A percentile compares a stretch with the other conserved stretches of the same genome.
Conservation (phyloP, 139 green algal species). For the Trebouxia sp. region DNA sequence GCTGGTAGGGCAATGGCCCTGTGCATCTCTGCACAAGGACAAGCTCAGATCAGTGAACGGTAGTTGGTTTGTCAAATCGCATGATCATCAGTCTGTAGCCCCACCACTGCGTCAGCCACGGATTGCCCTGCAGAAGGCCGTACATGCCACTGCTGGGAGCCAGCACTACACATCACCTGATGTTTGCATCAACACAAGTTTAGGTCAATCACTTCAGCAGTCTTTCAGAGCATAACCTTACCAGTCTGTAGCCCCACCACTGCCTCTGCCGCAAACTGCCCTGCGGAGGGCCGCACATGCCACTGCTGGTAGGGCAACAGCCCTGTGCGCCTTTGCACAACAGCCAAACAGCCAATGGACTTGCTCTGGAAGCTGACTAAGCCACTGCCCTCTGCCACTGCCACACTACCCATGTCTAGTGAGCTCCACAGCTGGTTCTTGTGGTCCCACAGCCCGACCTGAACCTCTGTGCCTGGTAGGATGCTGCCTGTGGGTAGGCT, state of each 20-base stretch:
- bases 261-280: slow-evolving; percentile 43
- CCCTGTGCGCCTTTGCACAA: slow-evolving; percentile 55
- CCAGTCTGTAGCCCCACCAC: slow-evolving; percentile 44
- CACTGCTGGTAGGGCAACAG: slow-evolving; percentile 66
- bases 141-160: too few species aligned
- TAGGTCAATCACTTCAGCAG: not conserved
- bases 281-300: slow-evolving; percentile 62
- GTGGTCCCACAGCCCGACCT: not conserved
- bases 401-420: slow-evolving; percentile 49
- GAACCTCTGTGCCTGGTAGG: not conserved
- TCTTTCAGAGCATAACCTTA: not conserved
- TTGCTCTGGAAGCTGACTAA: slow-evolving; percentile 63
- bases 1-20: too few species aligned
- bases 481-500: slow-evolving; percentile 44
- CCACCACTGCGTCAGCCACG: slow-evolving; percentile 45
- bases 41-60: not conserved
- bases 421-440: not conserved
- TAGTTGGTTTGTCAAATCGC: not conserved
- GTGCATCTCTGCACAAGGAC: too few species aligned
- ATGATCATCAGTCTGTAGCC: slow-evolving; percentile 32
- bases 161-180: too few species aligned
- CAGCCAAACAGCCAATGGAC: slow-evolving; percentile 61
- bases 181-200: too few species aligned
- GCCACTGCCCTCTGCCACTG: slow-evolving; percentile 42
- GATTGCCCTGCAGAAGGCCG: slow-evolving; percentile 56